Conservation (phyloP, 805 yeast species). For the Yarrowia phangngaensis region DNA sequence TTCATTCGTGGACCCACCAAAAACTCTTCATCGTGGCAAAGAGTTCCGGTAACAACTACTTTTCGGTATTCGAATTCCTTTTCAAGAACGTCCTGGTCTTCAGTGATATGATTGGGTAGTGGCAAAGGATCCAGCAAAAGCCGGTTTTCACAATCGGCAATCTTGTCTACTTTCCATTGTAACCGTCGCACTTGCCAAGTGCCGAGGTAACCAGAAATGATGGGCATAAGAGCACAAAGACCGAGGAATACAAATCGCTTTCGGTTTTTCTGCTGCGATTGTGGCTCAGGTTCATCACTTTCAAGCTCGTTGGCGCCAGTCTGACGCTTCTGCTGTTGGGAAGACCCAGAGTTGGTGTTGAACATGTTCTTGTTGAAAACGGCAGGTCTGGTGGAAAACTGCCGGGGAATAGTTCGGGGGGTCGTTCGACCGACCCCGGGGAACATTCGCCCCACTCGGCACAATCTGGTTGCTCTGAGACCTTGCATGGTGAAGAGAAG, state of each 20-base stretch:
- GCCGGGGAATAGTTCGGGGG: slow-evolving; percentile 2
- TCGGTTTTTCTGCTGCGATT: slow-evolving; percentile 31
- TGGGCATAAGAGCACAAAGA: slow-evolving; percentile 67
- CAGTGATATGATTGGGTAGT: slow-evolving; percentile 50
- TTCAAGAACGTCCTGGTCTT: slow-evolving; percentile 55
- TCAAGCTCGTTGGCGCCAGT: slow-evolving; percentile 22
- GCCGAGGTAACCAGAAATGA: slow-evolving; percentile 79
- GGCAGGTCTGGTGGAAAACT: slow-evolving; percentile 3
- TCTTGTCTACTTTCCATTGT: slow-evolving; percentile 80
- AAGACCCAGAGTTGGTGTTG: slow-evolving; percentile 5
- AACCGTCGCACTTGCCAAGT: slow-evolving; percentile 88
- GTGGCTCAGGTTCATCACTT: slow-evolving; percentile 16
- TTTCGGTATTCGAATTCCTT: slow-evolving; percentile 74
- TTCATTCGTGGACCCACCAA: slow-evolving; percentile 85
- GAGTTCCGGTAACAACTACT: slow-evolving; percentile 71
- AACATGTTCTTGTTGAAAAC: slow-evolving; percentile 22
- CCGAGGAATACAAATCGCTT: slow-evolving; percentile 40
- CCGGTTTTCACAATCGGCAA: slow-evolving; percentile 78
- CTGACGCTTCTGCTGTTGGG: slow-evolving; percentile 15
- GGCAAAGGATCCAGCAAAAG: slow-evolving; percentile 68
- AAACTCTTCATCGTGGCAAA: slow-evolving; percentile 80
- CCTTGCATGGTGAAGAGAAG: slow-evolving; percentile 25
- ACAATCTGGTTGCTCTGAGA: slow-evolving; percentile 19
- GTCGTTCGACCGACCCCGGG: background rate
- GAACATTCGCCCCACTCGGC: slow-evolving; percentile 5